Evolutionary conservation across 2,329 filamentous ascomycete species (phyloP), one percentile per base, ranked within the genome.

Genomic region (Diaporthe aspalathi): DNA sequence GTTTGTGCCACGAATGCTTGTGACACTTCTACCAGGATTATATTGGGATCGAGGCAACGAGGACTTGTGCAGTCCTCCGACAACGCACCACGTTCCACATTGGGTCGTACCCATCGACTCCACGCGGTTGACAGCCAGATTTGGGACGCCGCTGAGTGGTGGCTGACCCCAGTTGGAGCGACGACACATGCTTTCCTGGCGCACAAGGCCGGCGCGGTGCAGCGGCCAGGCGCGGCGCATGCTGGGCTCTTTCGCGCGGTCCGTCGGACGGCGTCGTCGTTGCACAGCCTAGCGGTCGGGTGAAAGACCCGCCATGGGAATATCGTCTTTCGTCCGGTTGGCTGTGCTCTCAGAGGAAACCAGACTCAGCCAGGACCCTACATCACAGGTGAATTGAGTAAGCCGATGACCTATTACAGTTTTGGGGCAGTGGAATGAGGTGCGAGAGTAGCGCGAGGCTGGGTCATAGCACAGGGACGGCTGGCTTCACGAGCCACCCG

Each of bases 311-410:
- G 60, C 65, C 22, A 35, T 60, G 35, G 35, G 49, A 56, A 57
- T 49, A 38, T 45, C 57, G 22, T 68, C 54, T n/a, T 32, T 60
- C 53, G 54, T 60, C 63, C 53, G 38, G 27, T 67, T 50, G 65
- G 57, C 38, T 66, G 38, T 35, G 27, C 53, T 27, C 67, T 85
- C 82, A 90, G 74, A 90, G 84, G 80, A 90, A 90, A 76, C 88
- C 88, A 74, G 88, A 90, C 80, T 90, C 88, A 76, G 88, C 88
- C 76, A 90, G 80, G 71, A 90, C 88, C 82, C 88, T 90, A 79
- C 76, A 76, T 72, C 74, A 74, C 67, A 74, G 32, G 65, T 50
- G 43, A 56, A 56, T 54, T 69, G 67, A 74, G 75, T 77, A 70
- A 79, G 75, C 72, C 47, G 49, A 56, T 71, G 69, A 54, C 52